phyloP scores from a whole-genome alignment of 345 rosid species.

The Eucalyptus urophylla region DNA sequence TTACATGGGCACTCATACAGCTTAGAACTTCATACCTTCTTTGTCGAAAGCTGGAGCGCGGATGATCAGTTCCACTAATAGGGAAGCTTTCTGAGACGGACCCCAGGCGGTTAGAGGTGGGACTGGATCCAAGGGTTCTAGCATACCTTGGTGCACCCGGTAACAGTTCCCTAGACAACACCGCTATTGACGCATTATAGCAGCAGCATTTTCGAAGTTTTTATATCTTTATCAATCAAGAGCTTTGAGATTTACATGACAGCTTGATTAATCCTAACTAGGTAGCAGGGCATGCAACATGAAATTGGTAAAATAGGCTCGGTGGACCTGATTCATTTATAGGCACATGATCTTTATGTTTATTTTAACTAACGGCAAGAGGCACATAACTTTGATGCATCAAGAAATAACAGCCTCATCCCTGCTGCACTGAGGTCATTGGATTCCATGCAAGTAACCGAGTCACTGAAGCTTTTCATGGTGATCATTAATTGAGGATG shows the following conservation, averaged over 20 bases:
- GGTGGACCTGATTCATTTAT: background rate
- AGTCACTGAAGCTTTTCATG: background rate
- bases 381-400: background rate
- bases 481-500: background rate
- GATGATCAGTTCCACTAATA: background rate
- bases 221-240: background rate
- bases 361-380: background rate
- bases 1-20: background rate
- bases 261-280: background rate
- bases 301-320: background rate
- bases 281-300: background rate
- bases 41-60: background rate
- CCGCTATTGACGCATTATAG: background rate
- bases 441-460: background rate
- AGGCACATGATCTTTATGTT: background rate
- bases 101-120: background rate
- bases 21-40: background rate
- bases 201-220: background rate
- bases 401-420: background rate
- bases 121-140: background rate
- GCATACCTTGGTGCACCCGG: background rate
- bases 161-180: background rate
- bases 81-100: background rate
- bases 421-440: background rate
- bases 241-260: background rate